phyloP scores from a whole-genome alignment of 2,329 filamentous ascomycete genomes.

The Aspergillus amoenus region DNA sequence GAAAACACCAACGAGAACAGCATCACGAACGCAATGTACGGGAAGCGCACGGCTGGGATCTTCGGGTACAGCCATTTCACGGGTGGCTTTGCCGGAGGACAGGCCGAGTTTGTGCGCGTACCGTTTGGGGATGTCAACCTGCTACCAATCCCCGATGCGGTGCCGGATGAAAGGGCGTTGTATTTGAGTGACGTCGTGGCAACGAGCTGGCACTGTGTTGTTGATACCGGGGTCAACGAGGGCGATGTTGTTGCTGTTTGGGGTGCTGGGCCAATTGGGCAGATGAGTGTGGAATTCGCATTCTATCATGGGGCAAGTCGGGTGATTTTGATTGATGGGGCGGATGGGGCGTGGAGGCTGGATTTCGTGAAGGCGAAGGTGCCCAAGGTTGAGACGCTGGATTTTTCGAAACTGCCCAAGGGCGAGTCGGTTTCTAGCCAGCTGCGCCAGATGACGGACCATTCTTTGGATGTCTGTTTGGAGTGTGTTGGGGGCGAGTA shows the following conservation, averaged over 20 bases:
- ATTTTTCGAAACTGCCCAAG: slow-evolving; percentile 65
- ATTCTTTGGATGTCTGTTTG: slow-evolving; percentile 66
- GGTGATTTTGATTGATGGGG: slow-evolving; percentile 77
- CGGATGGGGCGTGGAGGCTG: slow-evolving; percentile 61
- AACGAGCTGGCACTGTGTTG: slow-evolving; percentile 78
- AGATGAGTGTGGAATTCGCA: slow-evolving; percentile 69
- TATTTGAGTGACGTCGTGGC: slow-evolving; percentile 78
- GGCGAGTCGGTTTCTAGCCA: slow-evolving; percentile 66
- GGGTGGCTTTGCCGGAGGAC: slow-evolving; percentile 82
- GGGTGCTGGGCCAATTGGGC: slow-evolving; percentile 84
- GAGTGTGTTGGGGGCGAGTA: slow-evolving; percentile 7
- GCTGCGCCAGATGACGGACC: slow-evolving; percentile 71
- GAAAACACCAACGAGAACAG: slow-evolving; percentile 76
- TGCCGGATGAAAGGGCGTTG: slow-evolving; percentile 81
- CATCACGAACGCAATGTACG: slow-evolving; percentile 73
- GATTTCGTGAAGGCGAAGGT: slow-evolving; percentile 66
- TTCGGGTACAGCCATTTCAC: slow-evolving; percentile 75
- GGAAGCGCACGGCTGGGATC: slow-evolving; percentile 66
- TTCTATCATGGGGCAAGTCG: slow-evolving; percentile 70
- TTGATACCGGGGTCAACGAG: slow-evolving; percentile 77
- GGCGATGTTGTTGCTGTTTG: slow-evolving; percentile 79
- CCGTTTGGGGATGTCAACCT: slow-evolving; percentile 79
- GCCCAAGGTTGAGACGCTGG: slow-evolving; percentile 65
- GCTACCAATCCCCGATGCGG: slow-evolving; percentile 71
- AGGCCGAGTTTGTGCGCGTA: slow-evolving; percentile 83